Evolutionary conservation across 495 filamentous ascomycete genomes (phyloP).

Genomic region (Tuber borchii): DNA sequence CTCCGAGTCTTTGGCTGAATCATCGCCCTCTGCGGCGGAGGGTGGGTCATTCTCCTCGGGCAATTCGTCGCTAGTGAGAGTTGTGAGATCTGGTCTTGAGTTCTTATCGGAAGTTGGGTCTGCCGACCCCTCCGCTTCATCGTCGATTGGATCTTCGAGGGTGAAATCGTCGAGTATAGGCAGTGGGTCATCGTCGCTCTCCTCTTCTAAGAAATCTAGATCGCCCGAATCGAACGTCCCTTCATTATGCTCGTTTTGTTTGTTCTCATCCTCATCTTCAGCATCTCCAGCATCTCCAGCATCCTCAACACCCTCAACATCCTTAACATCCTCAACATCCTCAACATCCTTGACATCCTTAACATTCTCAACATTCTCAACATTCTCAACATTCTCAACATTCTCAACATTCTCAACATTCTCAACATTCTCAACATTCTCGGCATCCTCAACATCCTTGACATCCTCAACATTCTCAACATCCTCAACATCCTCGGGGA

Average conservation of each 20-base stretch:
- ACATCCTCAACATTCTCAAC: neutral
- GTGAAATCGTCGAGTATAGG: neutral
- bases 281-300: too few relatives aligned
- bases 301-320: neutral
- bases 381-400: neutral
- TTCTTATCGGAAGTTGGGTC: neutral
- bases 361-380: neutral
- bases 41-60: neutral
- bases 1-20: neutral
- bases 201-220: neutral
- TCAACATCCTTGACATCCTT: neutral
- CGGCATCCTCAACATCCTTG: neutral
- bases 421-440: neutral
- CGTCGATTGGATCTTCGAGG: neutral
- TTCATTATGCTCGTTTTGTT: neutral
- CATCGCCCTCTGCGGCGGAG: neutral
- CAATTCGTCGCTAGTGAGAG: neutral
- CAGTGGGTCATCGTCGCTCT: neutral
- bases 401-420: neutral
- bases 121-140: neutral
- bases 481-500: neutral
- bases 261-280: neutral
- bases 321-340: neutral
- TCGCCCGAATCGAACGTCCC: neutral
- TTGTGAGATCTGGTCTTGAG: neutral